These are phyloP conservation scores for Endoconidiophora polonica DNA, from an alignment of 2,329 filamentous ascomycete genomes.

Conservation along the genomic window DNA sequence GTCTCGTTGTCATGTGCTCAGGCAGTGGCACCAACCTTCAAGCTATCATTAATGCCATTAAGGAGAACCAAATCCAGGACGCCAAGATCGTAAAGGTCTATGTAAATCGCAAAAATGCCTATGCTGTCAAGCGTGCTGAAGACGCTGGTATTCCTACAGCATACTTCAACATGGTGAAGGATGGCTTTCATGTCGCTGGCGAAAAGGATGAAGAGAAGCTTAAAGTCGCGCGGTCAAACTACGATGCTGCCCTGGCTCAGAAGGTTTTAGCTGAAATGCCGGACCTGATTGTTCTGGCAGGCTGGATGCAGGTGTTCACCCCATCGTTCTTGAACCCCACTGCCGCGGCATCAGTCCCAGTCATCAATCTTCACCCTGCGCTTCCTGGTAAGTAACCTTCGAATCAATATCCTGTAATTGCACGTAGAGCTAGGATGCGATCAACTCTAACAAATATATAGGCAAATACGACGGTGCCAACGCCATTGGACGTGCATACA, in stretches of 20 bases:
- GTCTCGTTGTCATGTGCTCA: slow-evolving; percentile 52
- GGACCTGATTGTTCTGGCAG: slow-evolving; percentile 63
- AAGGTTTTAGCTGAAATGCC: slow-evolving; percentile 48
- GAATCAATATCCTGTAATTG: neutral
- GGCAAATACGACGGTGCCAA: slow-evolving; percentile 60
- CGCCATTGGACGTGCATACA: slow-evolving; percentile 64
- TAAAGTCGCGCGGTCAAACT: slow-evolving; percentile 43
- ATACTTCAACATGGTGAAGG: slow-evolving; percentile 67
- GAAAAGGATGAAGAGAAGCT: slow-evolving; percentile 42
- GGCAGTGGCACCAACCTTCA: slow-evolving; percentile 66
- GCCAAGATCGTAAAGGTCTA: slow-evolving; percentile 30
- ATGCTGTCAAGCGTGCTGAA: slow-evolving; percentile 25
- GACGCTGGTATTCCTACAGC: slow-evolving; percentile 49
- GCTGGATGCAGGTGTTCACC: slow-evolving; percentile 76
- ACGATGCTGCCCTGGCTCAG: slow-evolving; percentile 59
- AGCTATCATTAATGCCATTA: slow-evolving; percentile 42
- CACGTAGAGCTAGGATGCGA: neutral
- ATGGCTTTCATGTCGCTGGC: slow-evolving; percentile 42
- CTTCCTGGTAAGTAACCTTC: slow-evolving; percentile 16
- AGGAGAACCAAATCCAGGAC: slow-evolving; percentile 23
- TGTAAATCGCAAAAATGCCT: slow-evolving; percentile 32
- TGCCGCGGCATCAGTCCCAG: slow-evolving; percentile 39
- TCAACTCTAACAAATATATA: slow-evolving; percentile 4
- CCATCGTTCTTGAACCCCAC: slow-evolving; percentile 53
- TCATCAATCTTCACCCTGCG: slow-evolving; percentile 67